phyloP scores from a whole-genome alignment of 805 yeast genomes.

The Suhomyces vadensis region DNA sequence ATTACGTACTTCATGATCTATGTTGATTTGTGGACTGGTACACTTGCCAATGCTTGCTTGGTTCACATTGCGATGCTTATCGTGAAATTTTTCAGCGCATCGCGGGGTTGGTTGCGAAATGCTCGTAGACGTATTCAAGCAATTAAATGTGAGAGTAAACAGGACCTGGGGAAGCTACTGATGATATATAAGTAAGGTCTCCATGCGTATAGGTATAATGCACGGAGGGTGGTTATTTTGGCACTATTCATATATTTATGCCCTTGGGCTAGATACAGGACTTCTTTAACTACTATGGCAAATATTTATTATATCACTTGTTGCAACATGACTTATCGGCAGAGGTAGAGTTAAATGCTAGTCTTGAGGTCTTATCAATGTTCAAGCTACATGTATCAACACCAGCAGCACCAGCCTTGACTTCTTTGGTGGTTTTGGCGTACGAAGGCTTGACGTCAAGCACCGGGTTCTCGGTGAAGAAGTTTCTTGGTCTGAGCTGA shows the following conservation, averaged over 20 bases:
- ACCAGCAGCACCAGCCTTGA: conserved; percentile 39
- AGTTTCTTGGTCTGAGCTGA: conserved; percentile 74
- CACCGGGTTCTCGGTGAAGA: conserved; percentile 76
- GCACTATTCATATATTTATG: no score
- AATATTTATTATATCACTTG: conserved; percentile 6
- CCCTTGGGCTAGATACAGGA: no score
- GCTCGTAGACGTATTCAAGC: no score
- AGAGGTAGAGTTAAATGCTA: conserved; percentile 46
- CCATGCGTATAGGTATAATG: no score
- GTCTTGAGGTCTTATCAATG: conserved; percentile 51
- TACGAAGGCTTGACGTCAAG: conserved; percentile 70
- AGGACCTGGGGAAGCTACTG: no score
- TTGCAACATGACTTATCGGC: conserved; percentile 28
- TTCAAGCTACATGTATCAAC: conserved; percentile 35
- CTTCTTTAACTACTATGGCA: no score
- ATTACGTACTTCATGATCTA: conserved; percentile 78
- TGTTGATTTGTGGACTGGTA: no score
- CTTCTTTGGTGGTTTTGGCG: conserved; percentile 43
- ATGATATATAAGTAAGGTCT: no score
- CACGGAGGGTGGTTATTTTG: no score
- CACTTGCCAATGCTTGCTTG: no score
- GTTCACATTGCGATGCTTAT: no score
- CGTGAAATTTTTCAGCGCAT: background rate
- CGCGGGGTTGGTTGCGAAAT: conserved; percentile 1
- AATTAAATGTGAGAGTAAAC: no score